A percentile compares a stretch with the other conserved stretches of the same genome.
Evolutionary conservation across 345 rosid species (phyloP).

Genomic region (Aegle marmelos): DNA sequence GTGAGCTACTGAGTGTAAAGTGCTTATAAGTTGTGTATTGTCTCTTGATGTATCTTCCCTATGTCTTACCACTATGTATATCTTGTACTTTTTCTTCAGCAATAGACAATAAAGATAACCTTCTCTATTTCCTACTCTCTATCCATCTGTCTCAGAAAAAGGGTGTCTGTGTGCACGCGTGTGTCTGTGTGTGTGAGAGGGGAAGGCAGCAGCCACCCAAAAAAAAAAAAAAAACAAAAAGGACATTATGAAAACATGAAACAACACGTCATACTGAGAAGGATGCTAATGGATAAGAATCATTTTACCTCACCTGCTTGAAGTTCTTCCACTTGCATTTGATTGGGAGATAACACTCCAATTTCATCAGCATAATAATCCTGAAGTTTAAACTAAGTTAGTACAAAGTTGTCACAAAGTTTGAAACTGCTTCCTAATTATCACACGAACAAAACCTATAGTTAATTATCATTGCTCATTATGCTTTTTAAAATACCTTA

Average conservation of each 20-base stretch:
- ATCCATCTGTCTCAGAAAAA: background rate
- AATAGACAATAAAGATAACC: background rate
- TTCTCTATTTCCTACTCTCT: background rate
- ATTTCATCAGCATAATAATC: slow-evolving; percentile 92
- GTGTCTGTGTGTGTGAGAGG: background rate
- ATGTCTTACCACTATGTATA: background rate
- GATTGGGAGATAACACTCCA: slow-evolving; percentile 93
- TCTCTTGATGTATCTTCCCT: background rate
- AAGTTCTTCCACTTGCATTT: slow-evolving; percentile 84
- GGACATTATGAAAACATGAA: background rate
- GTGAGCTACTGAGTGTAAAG: background rate
- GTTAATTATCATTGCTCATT: background rate
- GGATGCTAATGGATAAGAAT: background rate
- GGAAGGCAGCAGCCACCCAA: background rate
- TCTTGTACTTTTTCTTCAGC: background rate
- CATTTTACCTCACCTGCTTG: slow-evolving; percentile 93
- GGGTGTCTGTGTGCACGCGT: background rate
- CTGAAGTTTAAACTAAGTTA: slow-evolving; percentile 37
- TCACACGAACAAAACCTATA: background rate
- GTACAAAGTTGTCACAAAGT: background rate
- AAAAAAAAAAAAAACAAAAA: background rate
- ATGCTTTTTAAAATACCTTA: background rate
- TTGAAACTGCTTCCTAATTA: background rate
- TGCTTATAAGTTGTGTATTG: background rate
- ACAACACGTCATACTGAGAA: background rate